Evolutionary conservation across 2,329 filamentous ascomycete species (phyloP).

Genomic region (Rachicladosporium sp.): DNA sequence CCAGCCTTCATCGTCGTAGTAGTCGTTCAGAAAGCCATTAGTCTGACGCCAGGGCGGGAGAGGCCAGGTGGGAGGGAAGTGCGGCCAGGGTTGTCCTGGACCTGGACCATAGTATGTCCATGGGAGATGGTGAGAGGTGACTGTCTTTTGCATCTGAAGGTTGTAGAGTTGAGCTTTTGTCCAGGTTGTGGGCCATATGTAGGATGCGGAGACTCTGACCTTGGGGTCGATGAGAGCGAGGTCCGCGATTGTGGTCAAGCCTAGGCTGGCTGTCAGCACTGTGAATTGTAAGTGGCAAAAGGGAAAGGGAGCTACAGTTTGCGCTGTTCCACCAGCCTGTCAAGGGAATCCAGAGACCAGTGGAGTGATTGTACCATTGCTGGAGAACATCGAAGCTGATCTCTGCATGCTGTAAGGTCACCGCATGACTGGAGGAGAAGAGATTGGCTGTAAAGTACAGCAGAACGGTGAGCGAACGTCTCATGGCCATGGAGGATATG

Average conservation of each 20-base stretch:
- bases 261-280: constrained; percentile 1
- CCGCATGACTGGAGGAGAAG: constrained; percentile 4
- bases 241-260: constrained; percentile 18
- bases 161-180: constrained; percentile 18
- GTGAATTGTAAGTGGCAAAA: background rate
- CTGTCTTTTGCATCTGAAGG: constrained; percentile 10
- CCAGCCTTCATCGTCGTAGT: constrained; percentile 43
- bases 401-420: constrained; percentile 14
- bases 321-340: constrained; percentile 23
- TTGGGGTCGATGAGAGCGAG: constrained; percentile 16
- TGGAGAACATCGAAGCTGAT: constrained; percentile 15
- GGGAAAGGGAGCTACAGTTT: constrained; percentile 12
- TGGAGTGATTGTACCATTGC: constrained; percentile 20
- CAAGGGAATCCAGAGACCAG: constrained; percentile 20
- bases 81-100: background rate
- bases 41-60: constrained; percentile 1
- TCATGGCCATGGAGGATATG: no score
- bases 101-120: constrained; percentile 4
- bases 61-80: background rate
- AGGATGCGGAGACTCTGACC: constrained; percentile 7
- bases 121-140: constrained; percentile 4
- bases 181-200: constrained; percentile 14
- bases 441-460: no score
- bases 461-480: no score
- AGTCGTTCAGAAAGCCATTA: constrained; percentile 21